Base-by-base conservation (phyloP, 148 eudicot genomes). In the Hydrangea macrophylla region DNA sequence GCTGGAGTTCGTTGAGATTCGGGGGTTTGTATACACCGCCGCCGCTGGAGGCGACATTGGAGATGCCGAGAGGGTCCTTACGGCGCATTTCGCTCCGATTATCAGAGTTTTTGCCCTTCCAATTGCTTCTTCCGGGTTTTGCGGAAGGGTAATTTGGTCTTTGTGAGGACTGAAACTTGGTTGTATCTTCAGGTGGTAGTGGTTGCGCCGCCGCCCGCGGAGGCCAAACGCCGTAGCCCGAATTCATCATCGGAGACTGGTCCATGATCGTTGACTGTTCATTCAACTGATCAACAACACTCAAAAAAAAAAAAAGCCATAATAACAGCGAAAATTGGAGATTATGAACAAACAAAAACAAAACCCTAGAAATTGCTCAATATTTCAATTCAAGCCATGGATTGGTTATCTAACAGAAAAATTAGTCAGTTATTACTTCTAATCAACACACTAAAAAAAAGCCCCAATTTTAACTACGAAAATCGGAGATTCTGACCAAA, bases 221-320 rank as follows among this genome's bases (percentile, higher is more conserved):
- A 20, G 64, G 64, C 64, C 65, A 44, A 30, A 33, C 23, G 42
- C 39, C 55, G 33, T 30, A 59, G 23, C 44, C 31, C 23, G 44
- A 65, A n/a, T 59, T 44, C 22, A 69, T 27, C 65, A 69, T 69
- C 42, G 42, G 65, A 45, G 72, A 45, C 27, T 45, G 55, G 9
- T 63, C 24, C 67, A 63, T 44, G 13, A 31, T 31, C 57, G 20
- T 10, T 11, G 53, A 45, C n/a, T 31, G 23, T 10, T 45, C 22
- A 30, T n/a, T 57, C 40, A 68, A 39, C 56, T 32, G 22, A 54
- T 54, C 40, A 7, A 22, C 39, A 35, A 3, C 39, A 35, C 5
- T 35, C 8, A 4, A 8, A 35, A 35, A 4, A 2, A 17, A 60
- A 9, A 36, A 13, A 1, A 10, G 13, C 3, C 15, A 13, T 17